Base-by-base conservation (phyloP, 2,329 filamentous ascomycete genomes). In the Fusarium sp. region DNA sequence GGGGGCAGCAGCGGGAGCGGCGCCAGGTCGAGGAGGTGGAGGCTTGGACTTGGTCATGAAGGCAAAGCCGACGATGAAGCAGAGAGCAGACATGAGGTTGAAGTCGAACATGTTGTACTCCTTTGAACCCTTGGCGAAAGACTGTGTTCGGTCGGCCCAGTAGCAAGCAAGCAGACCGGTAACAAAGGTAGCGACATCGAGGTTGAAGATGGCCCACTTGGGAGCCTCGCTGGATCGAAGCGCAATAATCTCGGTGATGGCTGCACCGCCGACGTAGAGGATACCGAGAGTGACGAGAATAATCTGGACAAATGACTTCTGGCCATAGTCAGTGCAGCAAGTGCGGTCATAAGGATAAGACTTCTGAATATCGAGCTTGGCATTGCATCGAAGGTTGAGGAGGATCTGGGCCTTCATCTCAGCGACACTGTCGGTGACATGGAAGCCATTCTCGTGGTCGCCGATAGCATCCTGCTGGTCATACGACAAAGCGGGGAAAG, bases 371-470 rank as follows among this genome's bases (percentile, higher is more conserved):
- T 67, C 78, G 63, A 68, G 80, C 74, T 71, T 83, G 71, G 77
- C 84, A 77, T 71, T 90, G 77, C 88, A 90, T 52, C 86, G 84
- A n/a, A 85, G 77, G 71, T 88, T 88, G 35, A 90, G 81, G 1
- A 89, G 73, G 22, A 89, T 78, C 78, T 68, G 82, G 41, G 75
- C 83, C 74, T 74, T 80, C 71, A 64, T 79, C 63, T 79, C 76
- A 18, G 77, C 69, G 20, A 79, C 73, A 1, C 52, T 38, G 20
- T 79, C 75, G 15, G 71, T 76, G 17, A 79, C 80, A 45, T 83
- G 79, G 36, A 81, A 71, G 20, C 76, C 59, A 1, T 72, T 78
- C 38, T 66, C 63, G 20, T 68, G 55, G 22, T 79, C 75, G 15
- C 61, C 60, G 14, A 66, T 71, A 6, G 63, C 67, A 33, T 68